These are phyloP conservation scores for Salpingoeca rosetta DNA, from an alignment of 78 protist genomes.

Conservation along the genomic window DNA sequence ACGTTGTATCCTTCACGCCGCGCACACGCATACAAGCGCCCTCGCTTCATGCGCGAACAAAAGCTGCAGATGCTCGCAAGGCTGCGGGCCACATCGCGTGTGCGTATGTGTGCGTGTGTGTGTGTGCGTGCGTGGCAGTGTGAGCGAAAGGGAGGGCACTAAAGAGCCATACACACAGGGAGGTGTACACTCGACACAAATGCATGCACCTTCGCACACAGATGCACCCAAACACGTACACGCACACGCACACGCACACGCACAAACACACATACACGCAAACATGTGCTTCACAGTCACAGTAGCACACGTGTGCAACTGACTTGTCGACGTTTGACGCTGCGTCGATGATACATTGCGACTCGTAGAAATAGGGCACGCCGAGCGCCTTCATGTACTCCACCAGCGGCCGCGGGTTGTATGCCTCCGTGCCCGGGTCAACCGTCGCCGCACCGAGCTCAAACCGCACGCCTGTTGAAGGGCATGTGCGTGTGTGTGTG, in stretches of 20 bases:
- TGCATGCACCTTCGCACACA: too few species aligned
- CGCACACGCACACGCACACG: too few species aligned
- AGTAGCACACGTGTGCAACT: neutral
- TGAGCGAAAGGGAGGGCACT: neutral
- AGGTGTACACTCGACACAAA: too few species aligned
- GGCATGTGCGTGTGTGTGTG: too few species aligned
- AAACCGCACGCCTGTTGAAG: slow-evolving; percentile 31
- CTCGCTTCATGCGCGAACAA: slow-evolving; percentile 72
- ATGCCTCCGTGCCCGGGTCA: slow-evolving; percentile 72
- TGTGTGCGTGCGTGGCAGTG: too few species aligned
- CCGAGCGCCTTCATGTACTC: slow-evolving; percentile 37
- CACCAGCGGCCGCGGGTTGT: slow-evolving; percentile 69
- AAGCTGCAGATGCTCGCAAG: slow-evolving; percentile 41
- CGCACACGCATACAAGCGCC: slow-evolving; percentile 54
- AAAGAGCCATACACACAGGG: neutral
- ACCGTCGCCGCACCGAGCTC: slow-evolving; percentile 64
- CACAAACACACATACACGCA: too few species aligned
- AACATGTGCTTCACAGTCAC: too few species aligned
- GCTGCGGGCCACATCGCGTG: slow-evolving; percentile 12
- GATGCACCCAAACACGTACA: too few species aligned
- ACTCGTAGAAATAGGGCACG: slow-evolving; percentile 35
- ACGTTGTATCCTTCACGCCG: slow-evolving; percentile 70
- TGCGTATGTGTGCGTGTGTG: too few species aligned
- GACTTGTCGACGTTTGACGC: slow-evolving; percentile 14
- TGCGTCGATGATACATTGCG: slow-evolving; percentile 33